A percentile compares a stretch with the other conserved stretches of the same genome.
Evolutionary conservation across 192 early-diverging fungal species (phyloP).

Genomic region (Entophlyctis luteolus): DNA sequence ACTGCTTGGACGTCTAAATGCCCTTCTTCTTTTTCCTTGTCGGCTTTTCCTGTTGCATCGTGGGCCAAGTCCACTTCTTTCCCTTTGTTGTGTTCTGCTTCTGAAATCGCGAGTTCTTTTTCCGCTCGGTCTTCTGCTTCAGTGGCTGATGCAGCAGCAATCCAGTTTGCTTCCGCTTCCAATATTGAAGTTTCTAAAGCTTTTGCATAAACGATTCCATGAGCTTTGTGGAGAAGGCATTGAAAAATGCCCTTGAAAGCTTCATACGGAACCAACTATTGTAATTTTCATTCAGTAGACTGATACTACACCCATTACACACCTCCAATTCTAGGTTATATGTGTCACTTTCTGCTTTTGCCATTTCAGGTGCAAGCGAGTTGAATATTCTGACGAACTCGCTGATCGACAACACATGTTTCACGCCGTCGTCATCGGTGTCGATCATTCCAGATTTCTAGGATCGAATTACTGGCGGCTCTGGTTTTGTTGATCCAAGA

Average conservation of each 20-base stretch:
- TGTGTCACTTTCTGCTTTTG: slow-evolving; percentile 21
- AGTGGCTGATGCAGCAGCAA: neutral
- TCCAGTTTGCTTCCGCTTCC: neutral
- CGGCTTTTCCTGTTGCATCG: too few species aligned
- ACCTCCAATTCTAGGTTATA: slow-evolving; percentile 55
- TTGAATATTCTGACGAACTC: slow-evolving; percentile 35
- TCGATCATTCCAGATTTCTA: slow-evolving; percentile 46
- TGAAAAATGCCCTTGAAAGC: slow-evolving; percentile 28
- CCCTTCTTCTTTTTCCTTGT: too few species aligned
- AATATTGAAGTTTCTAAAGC: neutral
- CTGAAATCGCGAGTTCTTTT: neutral
- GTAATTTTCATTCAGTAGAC: neutral
- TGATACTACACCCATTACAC: neutral
- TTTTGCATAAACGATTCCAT: neutral
- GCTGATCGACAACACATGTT: slow-evolving; percentile 36
- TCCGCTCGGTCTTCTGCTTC: slow-evolving; percentile 1
- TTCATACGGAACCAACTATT: slow-evolving; percentile 41
- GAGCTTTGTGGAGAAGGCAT: slow-evolving; percentile 24
- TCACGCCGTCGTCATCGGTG: neutral
- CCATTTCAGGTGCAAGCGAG: slow-evolving; percentile 17
- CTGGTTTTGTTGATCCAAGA: neutral
- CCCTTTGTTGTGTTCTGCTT: neutral
- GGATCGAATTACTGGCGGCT: neutral
- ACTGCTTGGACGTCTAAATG: too few species aligned
- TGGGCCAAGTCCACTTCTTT: too few species aligned